phyloP scores from a whole-genome alignment of 768 basidiomycete species.

The Lactifluus piperatus region DNA sequence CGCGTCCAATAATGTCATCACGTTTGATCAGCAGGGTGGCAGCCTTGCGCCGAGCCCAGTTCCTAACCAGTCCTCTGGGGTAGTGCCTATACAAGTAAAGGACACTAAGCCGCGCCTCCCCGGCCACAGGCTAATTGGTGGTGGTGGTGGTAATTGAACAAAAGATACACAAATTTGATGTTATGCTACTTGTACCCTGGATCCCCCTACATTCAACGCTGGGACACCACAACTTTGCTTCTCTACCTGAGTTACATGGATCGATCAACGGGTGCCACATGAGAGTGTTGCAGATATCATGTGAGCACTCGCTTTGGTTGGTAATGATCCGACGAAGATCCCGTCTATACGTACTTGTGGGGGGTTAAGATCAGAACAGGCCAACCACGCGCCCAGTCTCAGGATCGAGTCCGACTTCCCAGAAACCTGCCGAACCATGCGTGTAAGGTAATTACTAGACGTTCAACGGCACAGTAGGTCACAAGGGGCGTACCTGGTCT shows the following conservation, averaged over 20 bases:
- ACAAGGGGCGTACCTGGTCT: constrained; percentile 58
- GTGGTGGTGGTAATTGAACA: not conserved
- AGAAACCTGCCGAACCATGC: constrained; percentile 51
- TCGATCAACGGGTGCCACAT: not conserved
- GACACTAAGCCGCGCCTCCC: constrained; percentile 29
- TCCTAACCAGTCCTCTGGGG: not conserved
- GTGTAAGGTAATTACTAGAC: constrained; percentile 10
- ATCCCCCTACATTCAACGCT: not conserved
- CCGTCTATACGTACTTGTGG: not conserved
- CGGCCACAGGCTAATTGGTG: constrained; percentile 23
- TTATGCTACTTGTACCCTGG: constrained; percentile 16
- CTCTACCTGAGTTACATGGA: not conserved
- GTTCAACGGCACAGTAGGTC: not conserved
- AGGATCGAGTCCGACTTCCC: constrained; percentile 79
- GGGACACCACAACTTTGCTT: not conserved
- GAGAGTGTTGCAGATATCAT: not conserved
- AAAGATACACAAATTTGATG: not conserved
- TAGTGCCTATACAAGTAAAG: constrained; percentile 1
- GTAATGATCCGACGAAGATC: constrained; percentile 28
- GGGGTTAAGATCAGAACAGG: constrained; percentile 52
- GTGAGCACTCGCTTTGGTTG: constrained; percentile 11
- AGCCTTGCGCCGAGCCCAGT: constrained; percentile 30
- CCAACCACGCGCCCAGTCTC: constrained; percentile 79
- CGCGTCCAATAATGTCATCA: constrained; percentile 53
- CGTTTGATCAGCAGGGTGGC: constrained; percentile 49